Evolutionary conservation across 768 basidiomycete species (phyloP).

Genomic region (Trametes cingulata): DNA sequence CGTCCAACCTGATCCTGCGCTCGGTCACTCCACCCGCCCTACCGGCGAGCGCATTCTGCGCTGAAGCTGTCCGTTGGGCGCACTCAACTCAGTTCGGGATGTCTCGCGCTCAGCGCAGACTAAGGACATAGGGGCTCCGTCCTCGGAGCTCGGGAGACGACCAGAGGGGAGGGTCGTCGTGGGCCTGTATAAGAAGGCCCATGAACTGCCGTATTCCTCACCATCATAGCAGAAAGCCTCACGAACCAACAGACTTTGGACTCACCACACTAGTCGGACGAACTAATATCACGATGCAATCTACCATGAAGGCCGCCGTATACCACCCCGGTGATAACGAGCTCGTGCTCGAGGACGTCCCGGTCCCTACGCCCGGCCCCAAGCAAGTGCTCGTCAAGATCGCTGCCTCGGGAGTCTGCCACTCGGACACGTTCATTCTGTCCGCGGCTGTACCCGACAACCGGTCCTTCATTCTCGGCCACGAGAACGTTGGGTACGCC

Average conservation of each 20-base stretch:
- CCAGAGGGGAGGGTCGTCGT: not conserved
- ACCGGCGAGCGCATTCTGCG: not conserved
- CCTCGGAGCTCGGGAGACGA: not conserved
- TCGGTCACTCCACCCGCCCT: not conserved
- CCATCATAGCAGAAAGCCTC: not conserved
- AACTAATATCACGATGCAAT: not conserved
- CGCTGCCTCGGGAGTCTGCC: constrained; percentile 18
- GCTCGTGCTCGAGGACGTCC: constrained; percentile 30
- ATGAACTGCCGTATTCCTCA: too few species aligned
- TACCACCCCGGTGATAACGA: constrained; percentile 35
- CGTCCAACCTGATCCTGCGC: too few species aligned
- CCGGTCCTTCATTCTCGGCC: constrained; percentile 10
- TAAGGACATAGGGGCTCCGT: not conserved
- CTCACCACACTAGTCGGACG: not conserved
- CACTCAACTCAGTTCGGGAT: not conserved
- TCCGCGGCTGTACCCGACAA: not conserved
- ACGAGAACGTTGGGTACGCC: constrained; percentile 15
- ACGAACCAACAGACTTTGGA: not conserved
- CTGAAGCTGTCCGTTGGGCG: not conserved
- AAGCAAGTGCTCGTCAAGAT: constrained; percentile 17
- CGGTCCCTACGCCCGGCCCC: constrained; percentile 2
- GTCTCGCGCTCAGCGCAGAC: not conserved
- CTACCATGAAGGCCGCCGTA: constrained; percentile 15
- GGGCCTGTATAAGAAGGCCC: not conserved
- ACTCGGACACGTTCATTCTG: constrained; percentile 15